Base-by-base conservation (phyloP, 805 yeast genomes). In the Candida broadrunensis region DNA sequence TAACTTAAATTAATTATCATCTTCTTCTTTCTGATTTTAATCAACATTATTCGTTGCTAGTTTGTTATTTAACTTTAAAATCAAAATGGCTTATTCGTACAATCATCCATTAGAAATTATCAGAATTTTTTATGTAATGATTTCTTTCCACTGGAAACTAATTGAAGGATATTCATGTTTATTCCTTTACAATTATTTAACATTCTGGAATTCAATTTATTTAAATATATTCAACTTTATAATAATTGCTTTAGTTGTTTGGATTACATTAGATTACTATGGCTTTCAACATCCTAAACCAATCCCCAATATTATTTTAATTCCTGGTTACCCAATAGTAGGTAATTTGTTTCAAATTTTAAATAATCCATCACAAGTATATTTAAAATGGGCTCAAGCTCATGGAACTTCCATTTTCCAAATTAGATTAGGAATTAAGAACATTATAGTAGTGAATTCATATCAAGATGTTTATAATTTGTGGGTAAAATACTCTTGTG, bases 371-470 rank as follows among this genome's bases (percentile, higher is more conserved):
- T 74, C 86, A 9, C 38, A 66, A 14, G 60, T 59, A 7, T 81
- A 75, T 50, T 44, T 58, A 37, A 44, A 58, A 13, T 77, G 87
- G 79, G 39, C 73, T 1, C 35, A 55, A n/a, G 42, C 44, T 12
- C 70, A 73, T 45, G 71, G 76, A 0, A 25, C 35, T 4, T 58
- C 66, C 5, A 74, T 83, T 1, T 84, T 74, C 52, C 91, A 85
- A 49, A 67, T 84, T 33, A 60, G 84, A 35, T 58, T 85, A 39
- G 95, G 95, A 0, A 61, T 55, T 15, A 67, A 60, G 30, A 61
- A 74, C 12, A 75, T 82, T 1, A 72, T 86, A 11, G 81, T 86
- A 14, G 90, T 80, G n/a, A 83, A 85, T 53, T 73, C 84, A 1
- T 81, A 64, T 48, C 74, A 71, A 3, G 73, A 83, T 5, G 78